These are phyloP conservation scores for Xylaria telfairii DNA, from an alignment of 495 filamentous ascomycete species.

Conservation along the genomic window DNA sequence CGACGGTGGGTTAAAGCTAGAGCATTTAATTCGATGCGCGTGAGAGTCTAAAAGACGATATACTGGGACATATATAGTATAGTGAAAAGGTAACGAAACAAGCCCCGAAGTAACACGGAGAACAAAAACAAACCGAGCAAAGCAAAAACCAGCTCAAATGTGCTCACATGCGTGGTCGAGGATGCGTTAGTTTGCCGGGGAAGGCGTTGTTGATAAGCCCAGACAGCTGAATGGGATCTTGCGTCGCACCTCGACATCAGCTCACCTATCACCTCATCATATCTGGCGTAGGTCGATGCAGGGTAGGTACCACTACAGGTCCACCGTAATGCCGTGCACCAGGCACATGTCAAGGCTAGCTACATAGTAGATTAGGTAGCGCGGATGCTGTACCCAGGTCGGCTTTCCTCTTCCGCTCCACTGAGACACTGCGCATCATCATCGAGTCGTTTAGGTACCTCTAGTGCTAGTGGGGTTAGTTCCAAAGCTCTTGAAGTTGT, in stretches of 20 bases:
- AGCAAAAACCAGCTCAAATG: constrained; percentile 40
- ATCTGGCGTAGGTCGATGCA: constrained; percentile 5
- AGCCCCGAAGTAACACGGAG: constrained; percentile 6
- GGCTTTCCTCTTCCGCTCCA: not conserved
- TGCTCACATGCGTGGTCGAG: constrained; percentile 29
- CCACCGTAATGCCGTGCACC: not conserved
- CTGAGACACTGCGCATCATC: not conserved
- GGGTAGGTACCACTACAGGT: not conserved
- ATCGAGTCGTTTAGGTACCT: not conserved
- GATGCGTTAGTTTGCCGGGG: not conserved
- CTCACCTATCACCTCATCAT: constrained; percentile 11
- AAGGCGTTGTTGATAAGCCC: constrained; percentile 12
- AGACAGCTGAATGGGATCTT: constrained; percentile 13
- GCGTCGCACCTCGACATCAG: constrained; percentile 17
- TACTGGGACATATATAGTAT: not conserved
- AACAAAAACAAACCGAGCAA: not conserved
- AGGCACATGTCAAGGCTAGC: not conserved
- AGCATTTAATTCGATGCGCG: too few species aligned
- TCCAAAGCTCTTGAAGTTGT: not conserved
- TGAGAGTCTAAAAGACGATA: not conserved
- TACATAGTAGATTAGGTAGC: not conserved
- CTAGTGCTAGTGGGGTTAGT: not conserved
- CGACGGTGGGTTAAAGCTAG: not conserved
- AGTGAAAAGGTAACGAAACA: not conserved
- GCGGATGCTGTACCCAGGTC: not conserved